These are phyloP conservation scores for Oryza glaberrima DNA, from an alignment of 176 grass and related monocot species.

Conservation along the genomic window DNA sequence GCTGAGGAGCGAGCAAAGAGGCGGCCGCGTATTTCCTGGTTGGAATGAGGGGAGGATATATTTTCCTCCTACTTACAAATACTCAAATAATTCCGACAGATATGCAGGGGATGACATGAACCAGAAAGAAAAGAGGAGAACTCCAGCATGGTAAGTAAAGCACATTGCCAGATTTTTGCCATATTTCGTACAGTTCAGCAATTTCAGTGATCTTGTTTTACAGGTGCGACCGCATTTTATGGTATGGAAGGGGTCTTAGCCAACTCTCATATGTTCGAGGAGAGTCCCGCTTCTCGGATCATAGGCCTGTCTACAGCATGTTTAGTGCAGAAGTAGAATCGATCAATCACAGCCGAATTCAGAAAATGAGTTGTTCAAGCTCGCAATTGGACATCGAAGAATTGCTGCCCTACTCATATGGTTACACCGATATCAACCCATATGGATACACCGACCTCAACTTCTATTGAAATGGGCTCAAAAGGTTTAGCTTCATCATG, in stretches of 20 bases:
- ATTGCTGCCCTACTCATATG: constrained; percentile 73
- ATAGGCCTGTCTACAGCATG: constrained; percentile 87
- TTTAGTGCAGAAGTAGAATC: constrained; percentile 90
- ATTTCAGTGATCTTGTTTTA: not conserved
- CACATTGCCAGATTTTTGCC: constrained; percentile 6
- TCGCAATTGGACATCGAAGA: constrained; percentile 86
- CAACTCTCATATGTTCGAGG: constrained; percentile 84
- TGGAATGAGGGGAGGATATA: constrained; percentile 96
- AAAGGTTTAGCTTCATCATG: not conserved
- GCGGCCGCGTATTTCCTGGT: constrained; percentile 65
- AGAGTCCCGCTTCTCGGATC: constrained; percentile 86
- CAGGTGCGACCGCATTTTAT: constrained; percentile 95
- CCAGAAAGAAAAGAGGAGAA: constrained; percentile 83
- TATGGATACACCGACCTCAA: constrained; percentile 75
- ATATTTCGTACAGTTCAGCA: constrained; percentile 3
- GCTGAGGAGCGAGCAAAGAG: constrained; percentile 79
- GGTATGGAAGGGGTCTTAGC: constrained; percentile 82
- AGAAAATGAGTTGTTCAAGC: constrained; percentile 83
- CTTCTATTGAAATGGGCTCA: constrained; percentile 64
- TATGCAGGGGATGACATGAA: constrained; percentile 88
- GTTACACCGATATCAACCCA: constrained; percentile 60
- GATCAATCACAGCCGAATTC: constrained; percentile 85
- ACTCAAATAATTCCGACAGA: constrained; percentile 88
- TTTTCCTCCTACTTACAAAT: constrained; percentile 93
- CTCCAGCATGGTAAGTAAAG: constrained; percentile 74